A percentile compares a stretch with the other conserved stretches of the same genome.
These are phyloP conservation scores for Suillus americanus DNA, from an alignment of 768 basidiomycete species.

Conservation along the genomic window DNA sequence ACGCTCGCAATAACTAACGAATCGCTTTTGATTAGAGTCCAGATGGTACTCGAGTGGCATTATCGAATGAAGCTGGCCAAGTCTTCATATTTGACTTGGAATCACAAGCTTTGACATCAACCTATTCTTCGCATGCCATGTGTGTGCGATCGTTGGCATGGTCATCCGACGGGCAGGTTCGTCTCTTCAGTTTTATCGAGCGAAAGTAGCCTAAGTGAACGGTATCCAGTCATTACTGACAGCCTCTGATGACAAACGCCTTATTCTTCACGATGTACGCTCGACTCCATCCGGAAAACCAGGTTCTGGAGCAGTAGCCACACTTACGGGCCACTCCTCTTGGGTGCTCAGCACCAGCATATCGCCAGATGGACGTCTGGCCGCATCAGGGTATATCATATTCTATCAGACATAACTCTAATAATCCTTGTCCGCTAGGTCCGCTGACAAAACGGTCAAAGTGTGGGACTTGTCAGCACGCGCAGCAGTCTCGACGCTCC, in stretches of 20 bases:
- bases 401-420: background rate
- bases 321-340: conserved; percentile 84
- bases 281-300: conserved; percentile 54
- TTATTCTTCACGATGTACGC: conserved; percentile 89
- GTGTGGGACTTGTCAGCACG: conserved; percentile 84
- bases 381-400: conserved; percentile 69
- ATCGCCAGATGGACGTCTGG: conserved; percentile 77
- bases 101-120: conserved; percentile 58
- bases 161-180: conserved; percentile 86
- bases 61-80: conserved; percentile 85
- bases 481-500: conserved; percentile 70
- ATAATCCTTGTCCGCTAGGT: conserved; percentile 40
- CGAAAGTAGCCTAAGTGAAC: background rate
- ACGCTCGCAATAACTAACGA: background rate
- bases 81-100: conserved; percentile 85
- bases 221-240: conserved; percentile 71
- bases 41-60: conserved; percentile 78
- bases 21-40: conserved; percentile 60
- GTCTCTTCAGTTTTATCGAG: conserved; percentile 21
- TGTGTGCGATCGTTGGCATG: conserved; percentile 83
- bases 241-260: conserved; percentile 90
- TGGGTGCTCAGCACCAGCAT: conserved; percentile 88
- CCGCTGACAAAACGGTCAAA: conserved; percentile 83
- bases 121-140: conserved; percentile 89
- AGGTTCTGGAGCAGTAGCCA: conserved; percentile 79